Evolutionary conservation across 2,329 filamentous ascomycete species (phyloP), one percentile per base, ranked within the genome.

Genomic region (Parascedosporium putredinis): DNA sequence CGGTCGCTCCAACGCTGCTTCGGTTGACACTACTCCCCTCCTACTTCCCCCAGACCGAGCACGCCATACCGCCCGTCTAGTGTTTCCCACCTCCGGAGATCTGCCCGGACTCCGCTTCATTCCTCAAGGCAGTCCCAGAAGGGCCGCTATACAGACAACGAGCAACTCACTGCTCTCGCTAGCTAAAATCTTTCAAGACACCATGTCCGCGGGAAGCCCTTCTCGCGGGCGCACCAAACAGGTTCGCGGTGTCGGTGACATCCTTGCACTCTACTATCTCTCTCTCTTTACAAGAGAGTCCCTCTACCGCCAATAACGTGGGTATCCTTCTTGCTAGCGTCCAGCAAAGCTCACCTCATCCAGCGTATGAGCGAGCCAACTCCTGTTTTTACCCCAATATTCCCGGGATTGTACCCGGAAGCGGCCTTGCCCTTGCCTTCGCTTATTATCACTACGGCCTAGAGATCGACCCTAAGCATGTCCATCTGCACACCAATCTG

Each of bases 291-390:
- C 93, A 96, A 55, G 90, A 93, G 45, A 97, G 93, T 59, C 93
- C 93, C 2, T 98, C 93, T 0, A 98, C 93, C 0, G 93, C 93
- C 1, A 98, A 98, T 63, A 98, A 98, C 62, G 90, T 98, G 10
- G 93, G 93, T 3, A 98, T 98, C 50, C 74, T 98, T 24, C 79
- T 98, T n/a, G 93, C 93, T 4, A 88, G 93, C 51, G 86, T 97
- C 18, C 93, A 95, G 60, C 89, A 95, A 51, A 52, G 62, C 7
- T 55, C 57, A 23, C 34, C 16, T 14, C 29, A n/a, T 44, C 49
- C 10, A 55, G 53, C 24, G 40, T 51, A 24, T n/a, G 50, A 52
- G 24, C 33, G 55, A 12, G 16, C 4, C 25, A 33, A 14, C 24
- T 23, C 33, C 16, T n/a, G 16, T 12, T 20, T 33, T 2, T 62